Evolutionary conservation across 768 basidiomycete species (phyloP).

Genomic region (Leccinum pellstonianum): DNA sequence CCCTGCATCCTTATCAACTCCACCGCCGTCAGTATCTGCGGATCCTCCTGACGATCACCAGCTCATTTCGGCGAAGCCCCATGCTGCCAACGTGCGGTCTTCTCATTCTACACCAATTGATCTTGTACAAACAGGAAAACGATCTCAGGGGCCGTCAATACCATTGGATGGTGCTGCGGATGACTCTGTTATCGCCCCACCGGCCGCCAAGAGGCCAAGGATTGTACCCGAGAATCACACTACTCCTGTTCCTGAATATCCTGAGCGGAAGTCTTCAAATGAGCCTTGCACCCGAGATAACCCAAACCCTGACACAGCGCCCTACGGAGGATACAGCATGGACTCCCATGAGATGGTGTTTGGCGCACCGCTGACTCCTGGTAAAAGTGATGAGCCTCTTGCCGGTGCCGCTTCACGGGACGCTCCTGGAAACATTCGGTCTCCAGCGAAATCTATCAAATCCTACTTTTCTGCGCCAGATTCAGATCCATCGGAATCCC

Average conservation of each 20-base stretch:
- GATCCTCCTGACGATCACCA: slow-evolving; percentile 20
- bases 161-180: slow-evolving; percentile 26
- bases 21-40: slow-evolving; percentile 23
- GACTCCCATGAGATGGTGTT: neutral
- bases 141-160: slow-evolving; percentile 27
- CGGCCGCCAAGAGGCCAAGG: slow-evolving; percentile 26
- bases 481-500: slow-evolving; percentile 32
- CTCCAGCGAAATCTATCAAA: slow-evolving; percentile 34
- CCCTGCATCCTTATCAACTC: slow-evolving; percentile 25
- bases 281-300: slow-evolving; percentile 6
- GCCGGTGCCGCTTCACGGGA: neutral
- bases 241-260: neutral
- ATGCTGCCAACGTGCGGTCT: slow-evolving; percentile 12
- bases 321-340: neutral
- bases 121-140: slow-evolving; percentile 26
- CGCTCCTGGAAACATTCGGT: slow-evolving; percentile 19
- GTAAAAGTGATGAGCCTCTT: slow-evolving; percentile 1
- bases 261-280: slow-evolving; percentile 9
- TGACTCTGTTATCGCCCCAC: slow-evolving; percentile 19
- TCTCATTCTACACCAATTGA: slow-evolving; percentile 18
- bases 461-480: slow-evolving; percentile 40
- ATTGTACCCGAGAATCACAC: slow-evolving; percentile 5
- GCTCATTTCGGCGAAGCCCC: slow-evolving; percentile 6
- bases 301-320: neutral
- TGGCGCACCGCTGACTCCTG: slow-evolving; percentile 3